phyloP scores from a whole-genome alignment of 2,329 filamentous ascomycete genomes.

The Graphilbum sp. region DNA sequence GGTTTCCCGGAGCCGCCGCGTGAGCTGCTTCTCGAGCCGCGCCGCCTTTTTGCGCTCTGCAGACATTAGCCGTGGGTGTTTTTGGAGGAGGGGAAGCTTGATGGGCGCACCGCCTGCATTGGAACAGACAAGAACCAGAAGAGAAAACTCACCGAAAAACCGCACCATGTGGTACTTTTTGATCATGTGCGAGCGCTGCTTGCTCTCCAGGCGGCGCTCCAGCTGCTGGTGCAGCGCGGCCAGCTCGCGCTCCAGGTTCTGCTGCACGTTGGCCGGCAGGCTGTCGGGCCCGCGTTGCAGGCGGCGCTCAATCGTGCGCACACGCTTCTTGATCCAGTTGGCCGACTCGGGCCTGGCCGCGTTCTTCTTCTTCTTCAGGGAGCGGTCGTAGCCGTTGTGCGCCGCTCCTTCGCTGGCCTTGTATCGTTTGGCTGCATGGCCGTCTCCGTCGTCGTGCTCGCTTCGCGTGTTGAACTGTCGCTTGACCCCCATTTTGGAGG shows the following conservation, averaged over 20 bases:
- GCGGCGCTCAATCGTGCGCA: constrained; percentile 51
- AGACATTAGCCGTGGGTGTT: background rate
- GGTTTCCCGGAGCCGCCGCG: constrained; percentile 36
- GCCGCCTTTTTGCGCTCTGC: constrained; percentile 58
- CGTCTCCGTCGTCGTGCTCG: constrained; percentile 9
- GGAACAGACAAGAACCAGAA: background rate
- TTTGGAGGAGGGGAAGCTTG: background rate
- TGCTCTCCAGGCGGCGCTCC: constrained; percentile 38
- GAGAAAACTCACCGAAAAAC: constrained; percentile 51
- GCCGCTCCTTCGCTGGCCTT: background rate
- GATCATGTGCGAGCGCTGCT: constrained; percentile 53
- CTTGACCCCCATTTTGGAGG: constrained; percentile 15
- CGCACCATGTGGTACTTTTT: constrained; percentile 68
- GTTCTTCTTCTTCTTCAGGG: constrained; percentile 18
- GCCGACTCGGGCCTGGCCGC: constrained; percentile 30
- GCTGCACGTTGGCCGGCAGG: constrained; percentile 49
- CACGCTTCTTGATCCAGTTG: constrained; percentile 53
- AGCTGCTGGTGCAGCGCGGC: constrained; percentile 50
- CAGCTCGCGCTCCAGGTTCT: constrained; percentile 58
- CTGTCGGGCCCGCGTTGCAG: constrained; percentile 39
- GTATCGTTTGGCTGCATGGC: background rate
- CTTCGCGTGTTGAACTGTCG: constrained; percentile 10
- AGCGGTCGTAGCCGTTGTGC: constrained; percentile 8
- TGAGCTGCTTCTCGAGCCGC: constrained; percentile 47
- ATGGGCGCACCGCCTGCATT: too few relatives aligned